Conservation (phyloP, 345 rosid species). For the Eucalyptus pauciflora region DNA sequence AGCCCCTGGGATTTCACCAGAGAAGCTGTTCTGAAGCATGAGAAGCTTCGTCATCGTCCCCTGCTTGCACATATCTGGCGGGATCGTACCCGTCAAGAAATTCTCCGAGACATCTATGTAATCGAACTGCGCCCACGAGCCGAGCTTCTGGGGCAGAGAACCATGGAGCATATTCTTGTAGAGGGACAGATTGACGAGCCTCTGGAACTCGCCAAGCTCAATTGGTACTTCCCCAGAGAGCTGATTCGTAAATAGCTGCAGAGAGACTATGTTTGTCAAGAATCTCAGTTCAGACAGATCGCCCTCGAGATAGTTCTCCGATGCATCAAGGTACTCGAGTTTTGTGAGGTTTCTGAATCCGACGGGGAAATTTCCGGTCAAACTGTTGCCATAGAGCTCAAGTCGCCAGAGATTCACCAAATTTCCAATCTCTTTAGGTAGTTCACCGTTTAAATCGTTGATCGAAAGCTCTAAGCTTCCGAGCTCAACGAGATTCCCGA, state of each 20-base stretch:
- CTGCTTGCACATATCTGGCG: slow-evolving; percentile 79
- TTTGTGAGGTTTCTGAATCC: slow-evolving; percentile 58
- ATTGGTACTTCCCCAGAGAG: slow-evolving; percentile 60
- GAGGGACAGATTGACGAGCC: slow-evolving; percentile 57
- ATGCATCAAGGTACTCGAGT: slow-evolving; percentile 56
- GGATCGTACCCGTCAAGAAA: slow-evolving; percentile 56
- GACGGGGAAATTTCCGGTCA: slow-evolving; percentile 58
- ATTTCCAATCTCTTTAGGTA: slow-evolving; percentile 50
- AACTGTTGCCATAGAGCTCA: slow-evolving; percentile 46
- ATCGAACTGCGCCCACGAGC: slow-evolving; percentile 59
- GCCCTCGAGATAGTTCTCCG: slow-evolving; percentile 42
- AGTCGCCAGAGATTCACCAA: slow-evolving; percentile 56
- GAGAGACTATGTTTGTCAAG: slow-evolving; percentile 43
- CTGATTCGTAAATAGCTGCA: slow-evolving; percentile 49
- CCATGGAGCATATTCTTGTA: slow-evolving; percentile 61
- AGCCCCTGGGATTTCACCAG: slow-evolving; percentile 62
- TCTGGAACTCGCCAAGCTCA: slow-evolving; percentile 60
- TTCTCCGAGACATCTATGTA: slow-evolving; percentile 86
- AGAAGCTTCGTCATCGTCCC: slow-evolving; percentile 62
- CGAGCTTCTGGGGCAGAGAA: slow-evolving; percentile 54
- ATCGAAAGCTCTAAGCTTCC: slow-evolving; percentile 40
- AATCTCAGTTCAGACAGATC: slow-evolving; percentile 42
- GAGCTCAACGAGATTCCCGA: slow-evolving; percentile 54
- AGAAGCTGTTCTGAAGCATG: slow-evolving; percentile 57
- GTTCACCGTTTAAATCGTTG: slow-evolving; percentile 34